Evolutionary conservation across 176 grass and related monocot genomes (phyloP).

Genomic region (Bolboschoenus planiculmis): DNA sequence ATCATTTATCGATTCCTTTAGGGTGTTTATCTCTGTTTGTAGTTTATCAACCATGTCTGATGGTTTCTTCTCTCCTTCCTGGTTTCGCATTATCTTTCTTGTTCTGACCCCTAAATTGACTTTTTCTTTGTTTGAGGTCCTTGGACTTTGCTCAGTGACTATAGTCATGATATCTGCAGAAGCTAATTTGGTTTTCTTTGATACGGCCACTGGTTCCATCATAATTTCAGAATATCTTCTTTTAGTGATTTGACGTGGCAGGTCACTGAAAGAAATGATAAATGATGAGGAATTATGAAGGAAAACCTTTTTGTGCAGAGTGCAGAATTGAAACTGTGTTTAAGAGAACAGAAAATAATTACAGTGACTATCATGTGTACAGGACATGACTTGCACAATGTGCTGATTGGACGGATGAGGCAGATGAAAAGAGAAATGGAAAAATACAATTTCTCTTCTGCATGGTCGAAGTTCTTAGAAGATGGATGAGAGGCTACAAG

Average conservation of each 20-base stretch:
- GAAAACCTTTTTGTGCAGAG: constrained; percentile 12
- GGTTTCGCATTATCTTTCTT: constrained; percentile 82
- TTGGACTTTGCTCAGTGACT: constrained; percentile 35
- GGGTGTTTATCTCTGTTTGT: constrained; percentile 66
- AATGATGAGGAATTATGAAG: constrained; percentile 9
- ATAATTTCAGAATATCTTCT: constrained; percentile 23
- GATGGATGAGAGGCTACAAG: background rate
- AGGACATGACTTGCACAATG: background rate
- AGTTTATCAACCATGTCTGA: constrained; percentile 59
- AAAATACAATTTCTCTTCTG: background rate
- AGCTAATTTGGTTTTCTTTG: constrained; percentile 27
- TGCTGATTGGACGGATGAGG: background rate
- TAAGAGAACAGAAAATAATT: constrained; percentile 13
- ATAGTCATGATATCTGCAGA: constrained; percentile 84
- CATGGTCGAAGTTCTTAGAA: background rate
- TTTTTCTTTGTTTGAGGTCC: constrained; percentile 44
- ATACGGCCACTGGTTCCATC: constrained; percentile 28
- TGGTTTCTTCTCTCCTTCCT: constrained; percentile 59
- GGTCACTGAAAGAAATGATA: constrained; percentile 1
- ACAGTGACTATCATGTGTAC: background rate
- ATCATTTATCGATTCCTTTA: constrained; percentile 60
- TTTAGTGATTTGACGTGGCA: constrained; percentile 17
- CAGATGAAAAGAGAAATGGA: background rate
- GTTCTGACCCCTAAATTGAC: constrained; percentile 57
- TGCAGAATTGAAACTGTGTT: constrained; percentile 30